Conservation (phyloP, 805 yeast species). For the Maudiozyma saulgeensis region DNA sequence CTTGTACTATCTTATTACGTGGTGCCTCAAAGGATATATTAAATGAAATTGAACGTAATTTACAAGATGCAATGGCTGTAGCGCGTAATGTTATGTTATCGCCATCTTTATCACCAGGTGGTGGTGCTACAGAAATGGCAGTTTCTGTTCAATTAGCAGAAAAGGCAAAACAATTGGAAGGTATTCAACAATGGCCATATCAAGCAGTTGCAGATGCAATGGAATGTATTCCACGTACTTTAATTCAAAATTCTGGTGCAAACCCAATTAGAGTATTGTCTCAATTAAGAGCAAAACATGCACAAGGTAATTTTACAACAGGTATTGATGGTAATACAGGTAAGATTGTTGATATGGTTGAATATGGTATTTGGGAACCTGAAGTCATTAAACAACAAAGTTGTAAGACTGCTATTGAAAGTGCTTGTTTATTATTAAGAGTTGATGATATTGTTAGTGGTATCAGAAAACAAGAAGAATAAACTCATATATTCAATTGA, state of each 20-base stretch:
- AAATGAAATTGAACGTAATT: slow-evolving; percentile 91
- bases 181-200: slow-evolving; percentile 97
- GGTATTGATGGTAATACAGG: slow-evolving; percentile 96
- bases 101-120: slow-evolving; percentile 95
- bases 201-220: slow-evolving; percentile 98
- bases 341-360: slow-evolving; percentile 88
- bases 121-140: slow-evolving; percentile 99
- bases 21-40: slow-evolving; percentile 96
- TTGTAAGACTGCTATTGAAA: slow-evolving; percentile 94
- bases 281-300: slow-evolving; percentile 91
- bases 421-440: slow-evolving; percentile 87
- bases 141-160: slow-evolving; percentile 81
- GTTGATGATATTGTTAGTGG: slow-evolving; percentile 98
- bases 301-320: slow-evolving; percentile 72
- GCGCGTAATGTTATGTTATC: slow-evolving; percentile 90
- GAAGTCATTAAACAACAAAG: slow-evolving; percentile 96
- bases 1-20: slow-evolving; percentile 85
- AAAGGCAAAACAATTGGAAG: slow-evolving; percentile 85
- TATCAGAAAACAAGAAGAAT: slow-evolving; percentile 49
- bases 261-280: slow-evolving; percentile 85
- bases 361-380: slow-evolving; percentile 98
- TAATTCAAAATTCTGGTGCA: slow-evolving; percentile 96
- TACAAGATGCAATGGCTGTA: slow-evolving; percentile 98
- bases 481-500: not conserved
- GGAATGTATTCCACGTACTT: slow-evolving; percentile 96